Evolutionary conservation across 345 rosid genomes (phyloP).

Genomic region (Bruguiera sexangula): DNA sequence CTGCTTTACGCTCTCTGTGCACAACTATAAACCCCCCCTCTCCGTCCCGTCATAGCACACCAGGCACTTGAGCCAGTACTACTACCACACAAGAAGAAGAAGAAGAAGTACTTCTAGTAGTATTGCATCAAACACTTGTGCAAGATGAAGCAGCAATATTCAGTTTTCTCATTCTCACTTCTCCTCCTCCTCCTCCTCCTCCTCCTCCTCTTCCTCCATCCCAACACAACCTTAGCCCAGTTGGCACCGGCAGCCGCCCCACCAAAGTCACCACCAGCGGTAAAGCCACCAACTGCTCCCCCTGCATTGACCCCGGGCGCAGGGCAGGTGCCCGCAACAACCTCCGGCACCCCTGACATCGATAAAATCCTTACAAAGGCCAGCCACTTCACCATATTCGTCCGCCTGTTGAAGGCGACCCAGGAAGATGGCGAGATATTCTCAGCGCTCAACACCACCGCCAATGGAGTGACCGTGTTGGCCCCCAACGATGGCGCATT

Average conservation of each 20-base stretch:
- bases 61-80: background rate
- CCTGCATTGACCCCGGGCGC: background rate
- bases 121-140: background rate
- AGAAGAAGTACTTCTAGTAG: background rate
- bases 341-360: background rate
- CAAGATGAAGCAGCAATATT: slow-evolving; percentile 6
- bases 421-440: slow-evolving; percentile 11
- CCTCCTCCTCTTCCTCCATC: background rate
- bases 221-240: background rate
- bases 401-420: slow-evolving; percentile 24
- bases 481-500: slow-evolving; percentile 29
- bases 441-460: slow-evolving; percentile 21
- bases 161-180: background rate
- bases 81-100: background rate
- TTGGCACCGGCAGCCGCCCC: background rate
- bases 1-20: background rate
- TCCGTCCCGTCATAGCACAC: background rate
- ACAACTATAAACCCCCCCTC: background rate
- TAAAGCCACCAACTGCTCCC: background rate
- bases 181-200: slow-evolving; percentile 1
- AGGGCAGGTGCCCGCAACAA: background rate
- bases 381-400: slow-evolving; percentile 20
- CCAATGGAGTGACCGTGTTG: slow-evolving; percentile 29
- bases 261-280: background rate
- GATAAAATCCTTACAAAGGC: slow-evolving; percentile 10